phyloP scores from a whole-genome alignment of 148 eudicot species.

The Hydrangea macrophylla region DNA sequence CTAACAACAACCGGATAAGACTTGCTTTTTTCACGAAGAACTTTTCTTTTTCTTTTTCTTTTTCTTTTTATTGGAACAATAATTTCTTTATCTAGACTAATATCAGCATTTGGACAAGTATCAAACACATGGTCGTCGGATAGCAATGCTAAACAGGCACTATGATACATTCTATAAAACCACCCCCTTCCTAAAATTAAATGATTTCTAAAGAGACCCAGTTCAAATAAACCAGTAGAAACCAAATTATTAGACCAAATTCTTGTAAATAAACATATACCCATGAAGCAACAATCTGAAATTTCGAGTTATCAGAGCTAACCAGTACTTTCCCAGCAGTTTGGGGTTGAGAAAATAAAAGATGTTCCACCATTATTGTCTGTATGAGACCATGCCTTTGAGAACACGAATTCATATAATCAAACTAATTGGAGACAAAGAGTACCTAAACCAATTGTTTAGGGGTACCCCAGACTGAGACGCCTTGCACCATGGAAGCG shows the following conservation, averaged over 20 bases:
- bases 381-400: constrained; percentile 1
- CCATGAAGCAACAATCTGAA: constrained; percentile 24
- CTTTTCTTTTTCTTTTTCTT: constrained; percentile 7
- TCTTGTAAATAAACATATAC: constrained; percentile 28
- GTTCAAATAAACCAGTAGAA: constrained; percentile 4
- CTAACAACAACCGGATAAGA: constrained; percentile 29
- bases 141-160: constrained; percentile 30
- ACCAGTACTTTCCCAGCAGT: not conserved
- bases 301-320: not conserved
- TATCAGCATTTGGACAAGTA: constrained; percentile 18
- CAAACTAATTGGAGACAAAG: not conserved
- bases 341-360: constrained; percentile 2
- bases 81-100: not conserved
- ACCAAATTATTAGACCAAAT: constrained; percentile 12
- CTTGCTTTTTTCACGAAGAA: constrained; percentile 4
- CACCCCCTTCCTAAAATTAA: constrained; percentile 7
- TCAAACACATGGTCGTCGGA: constrained; percentile 23
- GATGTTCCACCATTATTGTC: constrained; percentile 7
- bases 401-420: not conserved
- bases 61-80: too few species aligned
- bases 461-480: not conserved
- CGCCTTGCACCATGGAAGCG: not conserved
- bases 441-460: not conserved
- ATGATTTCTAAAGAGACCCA: constrained; percentile 20
- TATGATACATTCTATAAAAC: constrained; percentile 17